phyloP scores from a whole-genome alignment of 352 stramenopile species.

The Phytopythium sindhum region DNA sequence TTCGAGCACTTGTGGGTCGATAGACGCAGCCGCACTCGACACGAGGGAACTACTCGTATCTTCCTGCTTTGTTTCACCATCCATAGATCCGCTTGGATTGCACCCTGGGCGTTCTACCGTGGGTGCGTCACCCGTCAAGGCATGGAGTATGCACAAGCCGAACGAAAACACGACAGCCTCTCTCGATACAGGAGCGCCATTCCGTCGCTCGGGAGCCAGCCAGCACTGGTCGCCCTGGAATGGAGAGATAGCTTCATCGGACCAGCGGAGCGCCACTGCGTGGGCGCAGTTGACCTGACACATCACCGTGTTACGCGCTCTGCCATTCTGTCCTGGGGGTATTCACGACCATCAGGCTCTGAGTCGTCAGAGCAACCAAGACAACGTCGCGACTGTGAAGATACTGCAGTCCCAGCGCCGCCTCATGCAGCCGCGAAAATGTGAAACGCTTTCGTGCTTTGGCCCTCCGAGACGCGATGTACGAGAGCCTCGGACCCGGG shows the following conservation, averaged over 20 bases:
- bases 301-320: too few relatives aligned
- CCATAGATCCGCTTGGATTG: too few relatives aligned
- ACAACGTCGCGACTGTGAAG: background rate
- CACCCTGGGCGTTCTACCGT: too few relatives aligned
- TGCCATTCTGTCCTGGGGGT: background rate
- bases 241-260: too few relatives aligned
- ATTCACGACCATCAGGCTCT: background rate
- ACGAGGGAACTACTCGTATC: too few relatives aligned
- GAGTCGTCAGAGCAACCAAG: background rate
- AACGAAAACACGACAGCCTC: slow-evolving; percentile 4
- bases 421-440: slow-evolving; percentile 3
- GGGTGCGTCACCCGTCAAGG: background rate
- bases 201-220: background rate
- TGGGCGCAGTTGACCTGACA: background rate
- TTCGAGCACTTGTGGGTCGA: too few relatives aligned
- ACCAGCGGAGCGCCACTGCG: background rate
- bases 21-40: too few relatives aligned
- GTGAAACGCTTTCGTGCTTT: too few relatives aligned
- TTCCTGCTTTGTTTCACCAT: too few relatives aligned
- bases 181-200: background rate
- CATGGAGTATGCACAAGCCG: slow-evolving; percentile 3
- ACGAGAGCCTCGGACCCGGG: background rate
- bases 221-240: background rate
- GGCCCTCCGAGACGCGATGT: too few relatives aligned
- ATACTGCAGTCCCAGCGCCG: background rate